A percentile compares a stretch with the other conserved stretches of the same genome.
These are phyloP conservation scores for Castanea crenata DNA, from an alignment of 306 rosid genomes.

Conservation along the genomic window DNA sequence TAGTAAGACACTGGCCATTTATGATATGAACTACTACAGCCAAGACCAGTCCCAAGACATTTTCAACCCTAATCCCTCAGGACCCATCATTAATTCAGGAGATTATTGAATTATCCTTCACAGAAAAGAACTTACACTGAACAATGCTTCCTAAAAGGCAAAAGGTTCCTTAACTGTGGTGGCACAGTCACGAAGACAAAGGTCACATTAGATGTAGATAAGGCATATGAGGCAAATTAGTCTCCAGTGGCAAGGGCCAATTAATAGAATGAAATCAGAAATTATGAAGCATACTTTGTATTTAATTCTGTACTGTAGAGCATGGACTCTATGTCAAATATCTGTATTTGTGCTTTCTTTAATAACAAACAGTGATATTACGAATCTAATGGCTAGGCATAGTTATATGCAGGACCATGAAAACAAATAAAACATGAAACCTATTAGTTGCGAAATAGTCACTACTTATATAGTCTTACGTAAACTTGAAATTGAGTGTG, in stretches of 20 bases:
- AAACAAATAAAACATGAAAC: not conserved
- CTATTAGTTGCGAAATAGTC: not conserved
- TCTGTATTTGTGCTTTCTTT: not conserved
- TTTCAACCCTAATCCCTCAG: slow-evolving; percentile 20
- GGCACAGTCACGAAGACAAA: not conserved
- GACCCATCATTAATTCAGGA: slow-evolving; percentile 35
- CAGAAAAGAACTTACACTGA: slow-evolving; percentile 25
- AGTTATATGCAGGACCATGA: not conserved
- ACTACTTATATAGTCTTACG: not conserved
- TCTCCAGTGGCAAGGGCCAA: not conserved
- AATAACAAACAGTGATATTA: not conserved
- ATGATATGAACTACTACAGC: slow-evolving; percentile 24
- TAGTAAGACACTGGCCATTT: slow-evolving; percentile 19
- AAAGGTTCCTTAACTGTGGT: not conserved
- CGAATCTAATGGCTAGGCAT: not conserved
- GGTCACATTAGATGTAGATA: not conserved
- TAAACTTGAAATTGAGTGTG: not conserved
- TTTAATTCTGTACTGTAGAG: not conserved
- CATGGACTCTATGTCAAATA: not conserved
- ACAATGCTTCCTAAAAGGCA: not conserved
- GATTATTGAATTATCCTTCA: slow-evolving; percentile 33
- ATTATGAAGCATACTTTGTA: not conserved
- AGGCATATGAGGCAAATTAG: not conserved
- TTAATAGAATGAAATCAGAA: not conserved
- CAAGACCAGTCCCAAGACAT: slow-evolving; percentile 33